Conservation (phyloP, 2,329 filamentous ascomycete species). For the Aspergillus vadensis region DNA sequence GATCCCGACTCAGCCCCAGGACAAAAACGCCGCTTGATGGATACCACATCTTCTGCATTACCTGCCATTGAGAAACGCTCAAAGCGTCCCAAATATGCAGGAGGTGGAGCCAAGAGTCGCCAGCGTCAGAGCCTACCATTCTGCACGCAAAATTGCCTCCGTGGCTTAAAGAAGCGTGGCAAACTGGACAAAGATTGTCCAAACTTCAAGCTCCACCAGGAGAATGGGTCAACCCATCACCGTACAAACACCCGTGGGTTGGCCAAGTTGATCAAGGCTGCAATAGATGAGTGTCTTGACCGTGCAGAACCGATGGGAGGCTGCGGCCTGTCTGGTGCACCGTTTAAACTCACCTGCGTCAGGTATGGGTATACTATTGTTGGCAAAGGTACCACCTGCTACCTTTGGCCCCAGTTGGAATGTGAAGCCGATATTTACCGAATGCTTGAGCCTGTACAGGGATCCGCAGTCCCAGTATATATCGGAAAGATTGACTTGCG, state of each 20-base stretch:
- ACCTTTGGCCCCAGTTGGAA: slow-evolving; percentile 28
- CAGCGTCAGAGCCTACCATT: no score
- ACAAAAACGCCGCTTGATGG: not conserved
- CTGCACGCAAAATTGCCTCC: slow-evolving; percentile 7
- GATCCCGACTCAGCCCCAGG: not conserved
- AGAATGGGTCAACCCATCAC: slow-evolving; percentile 10
- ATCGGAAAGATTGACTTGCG: no score
- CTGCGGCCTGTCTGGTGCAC: slow-evolving; percentile 29
- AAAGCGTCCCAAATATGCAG: no score
- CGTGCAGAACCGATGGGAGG: slow-evolving; percentile 26
- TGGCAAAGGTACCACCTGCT: slow-evolving; percentile 35
- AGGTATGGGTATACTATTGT: slow-evolving; percentile 30
- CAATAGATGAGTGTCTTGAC: slow-evolving; percentile 28
- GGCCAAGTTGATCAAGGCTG: slow-evolving; percentile 21
- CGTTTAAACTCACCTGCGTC: slow-evolving; percentile 32
- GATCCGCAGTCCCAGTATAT: slow-evolving; percentile 32
- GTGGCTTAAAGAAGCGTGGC: slow-evolving; percentile 23
- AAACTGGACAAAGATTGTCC: not conserved
- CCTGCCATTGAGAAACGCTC: not conserved
- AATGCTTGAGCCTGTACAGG: slow-evolving; percentile 26
- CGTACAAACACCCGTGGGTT: slow-evolving; percentile 18
- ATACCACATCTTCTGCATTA: not conserved
- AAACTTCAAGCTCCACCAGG: not conserved
- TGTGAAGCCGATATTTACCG: slow-evolving; percentile 29
- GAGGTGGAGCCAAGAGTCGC: not conserved